phyloP scores from a whole-genome alignment of 768 basidiomycete genomes.

The Leucocoprinus birnbaumii region DNA sequence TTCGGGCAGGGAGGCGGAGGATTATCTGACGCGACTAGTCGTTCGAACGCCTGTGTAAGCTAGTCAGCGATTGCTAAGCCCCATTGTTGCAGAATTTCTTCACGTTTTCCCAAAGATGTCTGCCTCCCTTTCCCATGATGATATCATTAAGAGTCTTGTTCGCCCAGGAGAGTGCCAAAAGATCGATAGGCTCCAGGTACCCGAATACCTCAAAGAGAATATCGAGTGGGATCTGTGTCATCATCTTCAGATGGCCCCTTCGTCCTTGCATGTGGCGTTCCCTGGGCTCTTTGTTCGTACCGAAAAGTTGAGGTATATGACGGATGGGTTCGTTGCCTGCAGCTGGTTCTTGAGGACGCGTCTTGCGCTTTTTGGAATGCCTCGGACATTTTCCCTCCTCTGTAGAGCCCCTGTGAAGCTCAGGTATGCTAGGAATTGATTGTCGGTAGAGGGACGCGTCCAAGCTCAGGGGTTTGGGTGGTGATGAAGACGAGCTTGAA shows the following conservation, averaged over 20 bases:
- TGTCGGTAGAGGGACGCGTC: too few relatives aligned
- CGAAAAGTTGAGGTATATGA: too few relatives aligned
- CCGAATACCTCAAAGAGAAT: constrained; percentile 36
- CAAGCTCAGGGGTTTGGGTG: too few relatives aligned
- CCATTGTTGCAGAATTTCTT: background rate
- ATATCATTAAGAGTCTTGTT: constrained; percentile 31
- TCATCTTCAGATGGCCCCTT: constrained; percentile 20
- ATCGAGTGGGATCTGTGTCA: constrained; percentile 33
- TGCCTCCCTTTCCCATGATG: constrained; percentile 22
- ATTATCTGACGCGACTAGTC: constrained; percentile 5
- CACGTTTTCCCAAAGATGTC: constrained; percentile 30
- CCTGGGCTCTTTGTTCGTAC: too few relatives aligned
- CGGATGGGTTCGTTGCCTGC: too few relatives aligned
- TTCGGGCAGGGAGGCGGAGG: constrained; percentile 23
- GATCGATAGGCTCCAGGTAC: constrained; percentile 35
- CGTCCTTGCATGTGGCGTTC: constrained; percentile 15
- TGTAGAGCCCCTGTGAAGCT: too few relatives aligned
- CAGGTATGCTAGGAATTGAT: too few relatives aligned
- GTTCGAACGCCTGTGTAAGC: constrained; percentile 23
- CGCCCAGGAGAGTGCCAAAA: constrained; percentile 36
- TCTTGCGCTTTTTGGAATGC: too few relatives aligned
- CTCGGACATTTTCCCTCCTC: too few relatives aligned
- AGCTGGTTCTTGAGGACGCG: too few relatives aligned
- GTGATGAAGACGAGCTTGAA: too few relatives aligned
- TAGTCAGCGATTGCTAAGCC: background rate